Base-by-base conservation (phyloP, 106 monocot species). In the Platanthera zijinensis region DNA sequence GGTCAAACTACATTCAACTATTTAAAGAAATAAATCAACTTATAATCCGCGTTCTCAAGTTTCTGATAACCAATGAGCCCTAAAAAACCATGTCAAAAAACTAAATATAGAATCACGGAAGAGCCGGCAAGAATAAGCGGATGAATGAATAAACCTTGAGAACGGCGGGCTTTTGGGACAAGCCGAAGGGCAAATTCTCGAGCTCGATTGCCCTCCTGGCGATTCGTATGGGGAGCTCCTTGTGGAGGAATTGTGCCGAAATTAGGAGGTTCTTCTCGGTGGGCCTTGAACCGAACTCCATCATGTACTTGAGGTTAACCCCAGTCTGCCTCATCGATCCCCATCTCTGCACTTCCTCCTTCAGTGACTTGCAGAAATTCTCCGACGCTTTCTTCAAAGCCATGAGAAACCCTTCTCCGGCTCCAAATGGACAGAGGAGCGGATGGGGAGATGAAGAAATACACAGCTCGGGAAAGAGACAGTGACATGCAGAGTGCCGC, bases 221-320 rank as follows among this genome's bases (percentile, higher is more conserved):
- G 76, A 96, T 96, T 69, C 95, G 49, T 48, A 90, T 89, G 51
- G 92, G 88, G 25, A 96, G 86, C 82, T 96, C 95, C 72, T 84
- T 90, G 81, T 89, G 95, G 8, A 96, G 87, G 82, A 96, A 96
- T 75, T 96, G 95, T 6, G 95, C 88, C 10, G 92, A 85, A 19
- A 83, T 80, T 75, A 96, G 25, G 50, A 96, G 84, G 53, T 83
- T 88, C 53, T 57, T 80, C 61, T 84, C 89, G 2, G 78, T 86
- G 7, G 92, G 95, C 13, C 77, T 77, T 19, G 92, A 71, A 0
- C 92, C 92, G 82, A 96, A 96, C n/a, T 96, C 95, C 92, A 88
- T 96, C 95, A 96, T 96, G 80, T 96, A 89, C 45, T 87, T 76
- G 22, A 96, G 80, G 72, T 87, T 89, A 48, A 96, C 92, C 47